A percentile compares a stretch with the other conserved stretches of the same genome.
phyloP scores from a whole-genome alignment of 345 rosid genomes.

The Acer negundo region DNA sequence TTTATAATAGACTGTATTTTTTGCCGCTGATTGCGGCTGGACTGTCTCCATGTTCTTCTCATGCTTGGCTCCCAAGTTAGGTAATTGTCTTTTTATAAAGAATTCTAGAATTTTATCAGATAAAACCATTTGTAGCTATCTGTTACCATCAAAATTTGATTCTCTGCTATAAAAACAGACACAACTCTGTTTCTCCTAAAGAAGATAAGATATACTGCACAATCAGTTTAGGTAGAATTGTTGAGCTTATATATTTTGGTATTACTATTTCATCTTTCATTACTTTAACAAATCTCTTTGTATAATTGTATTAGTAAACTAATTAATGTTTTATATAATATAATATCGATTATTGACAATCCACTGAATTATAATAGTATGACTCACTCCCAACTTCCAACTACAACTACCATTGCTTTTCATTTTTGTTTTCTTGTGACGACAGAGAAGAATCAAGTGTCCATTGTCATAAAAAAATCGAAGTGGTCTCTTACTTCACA shows the following conservation, averaged over 20 bases:
- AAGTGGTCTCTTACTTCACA: not conserved
- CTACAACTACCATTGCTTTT: not conserved
- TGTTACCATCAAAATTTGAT: not conserved
- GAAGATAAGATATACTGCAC: not conserved
- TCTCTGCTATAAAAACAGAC: too few species aligned
- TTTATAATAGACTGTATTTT: not conserved
- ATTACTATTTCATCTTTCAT: not conserved
- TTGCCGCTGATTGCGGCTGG: conserved; percentile 1
- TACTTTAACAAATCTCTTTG: not conserved
- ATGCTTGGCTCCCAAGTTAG: not conserved
- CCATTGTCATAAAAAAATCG: not conserved
- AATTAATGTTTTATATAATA: not conserved
- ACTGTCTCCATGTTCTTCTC: not conserved
- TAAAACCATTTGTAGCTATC: not conserved
- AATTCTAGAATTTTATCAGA: not conserved
- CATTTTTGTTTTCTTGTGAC: not conserved
- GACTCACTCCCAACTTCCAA: conserved; percentile 5
- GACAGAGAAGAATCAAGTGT: not conserved
- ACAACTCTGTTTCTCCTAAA: too few species aligned
- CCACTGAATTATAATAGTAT: not conserved
- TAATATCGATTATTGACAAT: not conserved
- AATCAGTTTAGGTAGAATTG: not conserved
- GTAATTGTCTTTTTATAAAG: not conserved
- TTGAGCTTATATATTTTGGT: not conserved
- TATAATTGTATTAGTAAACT: not conserved